These are phyloP conservation scores for Agaricus subrufescens DNA, from an alignment of 768 basidiomycete genomes.

Conservation along the genomic window DNA sequence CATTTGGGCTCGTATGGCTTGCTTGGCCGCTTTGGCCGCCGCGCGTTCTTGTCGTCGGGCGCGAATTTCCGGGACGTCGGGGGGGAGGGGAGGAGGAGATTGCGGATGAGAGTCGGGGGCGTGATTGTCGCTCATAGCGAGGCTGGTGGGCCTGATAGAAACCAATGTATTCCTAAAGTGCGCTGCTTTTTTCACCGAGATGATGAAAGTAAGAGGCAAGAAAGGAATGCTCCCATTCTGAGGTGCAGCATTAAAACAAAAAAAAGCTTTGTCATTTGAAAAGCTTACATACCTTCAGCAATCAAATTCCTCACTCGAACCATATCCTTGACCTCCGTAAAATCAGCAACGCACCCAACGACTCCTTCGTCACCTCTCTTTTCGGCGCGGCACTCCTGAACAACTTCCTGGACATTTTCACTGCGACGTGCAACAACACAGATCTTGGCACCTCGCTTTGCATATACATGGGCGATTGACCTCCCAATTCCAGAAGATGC, in stretches of 20 bases:
- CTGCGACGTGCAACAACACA: constrained; percentile 71
- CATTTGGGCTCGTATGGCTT: too few species aligned
- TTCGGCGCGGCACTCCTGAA: constrained; percentile 45
- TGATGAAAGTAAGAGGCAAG: too few species aligned
- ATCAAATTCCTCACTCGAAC: constrained; percentile 49
- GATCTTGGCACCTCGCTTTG: constrained; percentile 66
- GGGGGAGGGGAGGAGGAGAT: too few species aligned
- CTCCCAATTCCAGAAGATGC: constrained; percentile 83
- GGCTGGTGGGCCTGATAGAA: too few species aligned
- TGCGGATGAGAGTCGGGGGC: too few species aligned
- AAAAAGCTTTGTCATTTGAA: neutral
- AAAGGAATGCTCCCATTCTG: constrained; percentile 80
- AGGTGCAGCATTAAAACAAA: neutral
- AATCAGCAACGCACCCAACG: constrained; percentile 57
- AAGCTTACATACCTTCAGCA: constrained; percentile 42
- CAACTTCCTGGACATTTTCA: constrained; percentile 51
- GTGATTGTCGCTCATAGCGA: too few species aligned
- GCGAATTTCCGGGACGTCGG: too few species aligned
- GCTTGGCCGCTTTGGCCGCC: too few species aligned
- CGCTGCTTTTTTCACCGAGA: too few species aligned
- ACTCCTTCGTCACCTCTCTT: constrained; percentile 26
- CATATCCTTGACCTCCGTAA: constrained; percentile 63
- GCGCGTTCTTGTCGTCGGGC: too few species aligned
- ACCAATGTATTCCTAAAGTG: too few species aligned
- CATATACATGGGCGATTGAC: constrained; percentile 65